Conservation (phyloP, 192 early-diverging fungal species). For the Coemansia sp. region DNA sequence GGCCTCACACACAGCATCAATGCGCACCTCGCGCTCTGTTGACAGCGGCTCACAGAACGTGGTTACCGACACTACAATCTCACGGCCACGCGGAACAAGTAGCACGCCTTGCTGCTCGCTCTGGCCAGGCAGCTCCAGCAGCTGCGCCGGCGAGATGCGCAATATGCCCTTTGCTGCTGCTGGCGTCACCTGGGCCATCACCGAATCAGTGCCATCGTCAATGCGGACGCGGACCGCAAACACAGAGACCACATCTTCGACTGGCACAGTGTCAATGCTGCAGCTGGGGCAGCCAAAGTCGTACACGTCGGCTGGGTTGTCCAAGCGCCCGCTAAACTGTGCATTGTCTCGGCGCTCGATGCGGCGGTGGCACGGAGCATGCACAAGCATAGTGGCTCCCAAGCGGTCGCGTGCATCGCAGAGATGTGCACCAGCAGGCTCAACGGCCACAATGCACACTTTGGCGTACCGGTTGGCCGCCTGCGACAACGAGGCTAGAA, state of each 20-base stretch:
- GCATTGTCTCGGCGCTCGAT: constrained; percentile 3
- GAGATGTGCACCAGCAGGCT: constrained; percentile 4
- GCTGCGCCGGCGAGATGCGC: constrained; percentile 25
- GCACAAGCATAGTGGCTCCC: constrained; percentile 35
- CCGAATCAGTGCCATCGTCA: constrained; percentile 34
- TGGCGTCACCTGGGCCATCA: constrained; percentile 3
- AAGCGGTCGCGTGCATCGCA: constrained; percentile 39
- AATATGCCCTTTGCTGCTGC: constrained; percentile 18
- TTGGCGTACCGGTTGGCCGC: constrained; percentile 22
- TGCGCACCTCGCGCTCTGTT: constrained; percentile 11
- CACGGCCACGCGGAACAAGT: constrained; percentile 16
- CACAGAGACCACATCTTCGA: constrained; percentile 15
- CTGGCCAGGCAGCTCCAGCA: constrained; percentile 26
- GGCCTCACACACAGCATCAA: constrained; percentile 31
- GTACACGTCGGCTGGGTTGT: constrained; percentile 25
- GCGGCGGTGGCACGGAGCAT: constrained; percentile 16
- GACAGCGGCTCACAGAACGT: constrained; percentile 22
- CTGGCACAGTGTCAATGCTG: neutral
- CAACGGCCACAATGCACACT: constrained; percentile 16
- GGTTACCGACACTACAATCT: constrained; percentile 33
- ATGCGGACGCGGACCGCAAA: constrained; percentile 18
- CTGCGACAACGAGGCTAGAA: constrained; percentile 6
- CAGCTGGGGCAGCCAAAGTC: constrained; percentile 32
- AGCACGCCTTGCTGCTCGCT: constrained; percentile 24
- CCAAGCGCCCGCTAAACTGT: constrained; percentile 4